A percentile compares a stretch with the other conserved stretches of the same genome.
Evolutionary conservation across 2,329 filamentous ascomycete genomes (phyloP).

Genomic region (Cadophora luteo-olivacea): DNA sequence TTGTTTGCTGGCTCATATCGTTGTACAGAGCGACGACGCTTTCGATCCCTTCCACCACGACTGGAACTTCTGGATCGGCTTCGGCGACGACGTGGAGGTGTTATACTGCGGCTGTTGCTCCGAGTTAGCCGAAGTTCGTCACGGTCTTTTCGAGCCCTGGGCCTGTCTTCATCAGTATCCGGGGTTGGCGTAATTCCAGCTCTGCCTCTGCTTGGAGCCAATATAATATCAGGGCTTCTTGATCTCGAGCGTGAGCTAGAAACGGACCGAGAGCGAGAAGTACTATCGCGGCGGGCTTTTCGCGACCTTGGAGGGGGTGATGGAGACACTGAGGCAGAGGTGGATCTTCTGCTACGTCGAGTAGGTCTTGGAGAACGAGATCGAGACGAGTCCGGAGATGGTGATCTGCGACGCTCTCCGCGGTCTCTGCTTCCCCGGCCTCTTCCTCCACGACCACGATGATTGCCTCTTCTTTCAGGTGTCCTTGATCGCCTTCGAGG

Average conservation of each 20-base stretch:
- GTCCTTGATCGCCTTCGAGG: conserved; percentile 43
- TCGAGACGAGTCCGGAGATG: conserved; percentile 35
- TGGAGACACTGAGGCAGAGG: conserved; percentile 39
- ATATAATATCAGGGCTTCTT: conserved; percentile 35
- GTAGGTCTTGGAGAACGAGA: conserved; percentile 39
- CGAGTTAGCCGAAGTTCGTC: conserved; percentile 45
- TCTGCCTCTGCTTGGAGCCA: conserved; percentile 33
- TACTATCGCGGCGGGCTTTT: conserved; percentile 41
- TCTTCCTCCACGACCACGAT: conserved; percentile 41
- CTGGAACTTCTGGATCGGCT: conserved; percentile 40
- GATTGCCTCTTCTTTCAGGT: conserved; percentile 39
- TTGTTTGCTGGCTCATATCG: conserved; percentile 46
- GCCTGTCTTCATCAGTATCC: conserved; percentile 34
- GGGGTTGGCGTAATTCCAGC: conserved; percentile 34
- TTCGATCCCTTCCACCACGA: conserved; percentile 40
- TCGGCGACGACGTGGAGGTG: conserved; percentile 42
- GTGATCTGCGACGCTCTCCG: conserved; percentile 41
- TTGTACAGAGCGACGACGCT: conserved; percentile 44
- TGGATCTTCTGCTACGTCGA: conserved; percentile 42
- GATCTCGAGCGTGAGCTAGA: conserved; percentile 38
- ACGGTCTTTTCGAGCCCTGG: conserved; percentile 39
- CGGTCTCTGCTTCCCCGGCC: conserved; percentile 43
- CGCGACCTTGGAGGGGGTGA: conserved; percentile 42
- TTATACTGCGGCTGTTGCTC: conserved; percentile 44
- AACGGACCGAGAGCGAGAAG: conserved; percentile 41